Percentiles rank a stretch among this genome's conserved stretches.
Conservation (phyloP, 192 early-diverging fungal genomes). For the Backusella morwellensis region DNA sequence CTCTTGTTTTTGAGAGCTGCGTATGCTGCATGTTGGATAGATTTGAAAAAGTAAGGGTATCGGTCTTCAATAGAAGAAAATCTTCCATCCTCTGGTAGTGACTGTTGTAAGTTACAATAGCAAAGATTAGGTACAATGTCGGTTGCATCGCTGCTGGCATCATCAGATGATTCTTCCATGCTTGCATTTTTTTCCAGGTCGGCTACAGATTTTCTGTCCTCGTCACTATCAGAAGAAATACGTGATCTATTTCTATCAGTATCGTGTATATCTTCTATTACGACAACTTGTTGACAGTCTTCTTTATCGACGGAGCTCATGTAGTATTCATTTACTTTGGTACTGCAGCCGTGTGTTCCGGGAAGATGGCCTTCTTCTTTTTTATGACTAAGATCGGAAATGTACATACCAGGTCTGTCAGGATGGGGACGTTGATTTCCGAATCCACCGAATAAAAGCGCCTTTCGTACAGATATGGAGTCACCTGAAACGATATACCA, state of each 20-base stretch:
- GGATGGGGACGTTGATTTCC: conserved; percentile 17
- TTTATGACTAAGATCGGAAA: not conserved
- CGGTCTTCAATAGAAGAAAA: conserved; percentile 24
- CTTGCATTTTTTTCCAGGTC: not conserved
- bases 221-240: not conserved
- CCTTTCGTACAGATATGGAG: conserved; percentile 19
- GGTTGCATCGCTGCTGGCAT: not conserved
- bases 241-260: not conserved
- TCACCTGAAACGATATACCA: conserved; percentile 22
- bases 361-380: not conserved
- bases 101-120: not conserved
- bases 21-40: conserved; percentile 24
- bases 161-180: not conserved
- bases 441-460: conserved; percentile 26
- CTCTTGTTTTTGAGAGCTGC: conserved; percentile 17
- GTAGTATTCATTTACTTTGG: not conserved
- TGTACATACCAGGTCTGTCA: not conserved
- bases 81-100: not conserved
- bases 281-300: not conserved
- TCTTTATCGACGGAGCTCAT: not conserved
- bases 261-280: conserved; percentile 5
- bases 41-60: conserved; percentile 30
- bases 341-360: conserved; percentile 1
- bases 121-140: not conserved
- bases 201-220: not conserved